Evolutionary conservation across 768 basidiomycete species (phyloP), one percentile per base, ranked within the genome.

Genomic region (Mycena vulgaris): DNA sequence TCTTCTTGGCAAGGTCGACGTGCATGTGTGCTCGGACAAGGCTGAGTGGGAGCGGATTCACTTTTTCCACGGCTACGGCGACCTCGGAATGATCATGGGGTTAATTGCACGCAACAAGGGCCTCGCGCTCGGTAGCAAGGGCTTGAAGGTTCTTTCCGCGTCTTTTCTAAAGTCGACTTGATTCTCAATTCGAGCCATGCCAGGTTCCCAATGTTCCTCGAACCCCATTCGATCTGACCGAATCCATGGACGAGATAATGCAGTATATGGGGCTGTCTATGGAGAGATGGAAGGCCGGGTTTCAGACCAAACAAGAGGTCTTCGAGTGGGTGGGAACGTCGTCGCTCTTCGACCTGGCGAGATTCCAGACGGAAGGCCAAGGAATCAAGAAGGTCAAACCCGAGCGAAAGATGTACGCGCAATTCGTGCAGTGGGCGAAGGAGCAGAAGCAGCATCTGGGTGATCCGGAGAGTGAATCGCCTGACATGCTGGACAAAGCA

Each of bases 61-160:
- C 27, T 88, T 92, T 78, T 88, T 88, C 74, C 85, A 89, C 66
- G 86, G 88, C 1, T 93, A 92, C 73, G 93, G 93, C 11, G 93
- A 93, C 73, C 82, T 93, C 21, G 90, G 90, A 0, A 92, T 92
- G 88, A 91, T 93, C 19, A 78, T 93, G 55, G 87, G 89, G 13
- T 77, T 90, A 17, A 77, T 93, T 21, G 86, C 83, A 11, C 83
- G 85, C 45, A 87, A 87, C 61, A 79, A 80, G 53, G 89, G 91
- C 3, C 72, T 93, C 3, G 74, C 79, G 2, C 76, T 91, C 0
- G 87, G 88, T 7, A 80, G 78, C 27, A 83, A 87, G 48, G 93
- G 92, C 0, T 77, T 93, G 23, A 91, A 88, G 84, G 92, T 91
- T 5, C 17, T n/a, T 45, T 8, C 28, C 30, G 2, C 59, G 77